These are phyloP conservation scores for Clavispora phyllophila DNA, from an alignment of 805 yeast genomes.

Conservation along the genomic window DNA sequence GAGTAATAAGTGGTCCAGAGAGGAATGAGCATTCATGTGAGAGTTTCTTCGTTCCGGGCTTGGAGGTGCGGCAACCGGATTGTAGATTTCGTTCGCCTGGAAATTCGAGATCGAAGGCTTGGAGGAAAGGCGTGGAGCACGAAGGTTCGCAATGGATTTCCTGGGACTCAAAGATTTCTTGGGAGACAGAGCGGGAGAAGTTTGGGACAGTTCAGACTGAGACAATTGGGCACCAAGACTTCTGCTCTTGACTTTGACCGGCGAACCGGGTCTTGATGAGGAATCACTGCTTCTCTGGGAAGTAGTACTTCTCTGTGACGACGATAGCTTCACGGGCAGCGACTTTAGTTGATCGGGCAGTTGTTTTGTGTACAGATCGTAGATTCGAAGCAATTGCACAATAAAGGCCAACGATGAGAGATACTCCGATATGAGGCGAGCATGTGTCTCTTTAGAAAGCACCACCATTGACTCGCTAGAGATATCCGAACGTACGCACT, in stretches of 20 bases:
- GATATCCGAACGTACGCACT: slow-evolving; percentile 6
- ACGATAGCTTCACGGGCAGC: not conserved
- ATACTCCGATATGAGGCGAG: slow-evolving; percentile 43
- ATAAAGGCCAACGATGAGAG: slow-evolving; percentile 50
- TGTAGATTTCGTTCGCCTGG: slow-evolving; percentile 20
- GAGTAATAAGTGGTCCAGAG: not conserved
- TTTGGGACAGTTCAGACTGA: not conserved
- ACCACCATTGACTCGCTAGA: slow-evolving; percentile 1
- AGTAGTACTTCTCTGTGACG: not conserved
- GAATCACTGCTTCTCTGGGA: not conserved
- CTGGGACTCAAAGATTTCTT: not conserved
- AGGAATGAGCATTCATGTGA: not conserved
- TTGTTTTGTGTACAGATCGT: slow-evolving; percentile 29
- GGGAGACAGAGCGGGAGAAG: not conserved
- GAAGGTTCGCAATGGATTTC: slow-evolving; percentile 1
- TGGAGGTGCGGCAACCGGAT: slow-evolving; percentile 19
- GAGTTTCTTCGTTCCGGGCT: not conserved
- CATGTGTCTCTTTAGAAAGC: slow-evolving; percentile 29
- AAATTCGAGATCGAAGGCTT: slow-evolving; percentile 23
- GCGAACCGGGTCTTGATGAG: not conserved
- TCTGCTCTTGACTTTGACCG: not conserved
- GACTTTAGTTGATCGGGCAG: slow-evolving; percentile 1
- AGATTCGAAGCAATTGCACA: slow-evolving; percentile 63
- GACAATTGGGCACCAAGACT: not conserved
- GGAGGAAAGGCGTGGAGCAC: not conserved